Conservation (phyloP, 257 asterid genomes). For the Phtheirospermum japonicum region DNA sequence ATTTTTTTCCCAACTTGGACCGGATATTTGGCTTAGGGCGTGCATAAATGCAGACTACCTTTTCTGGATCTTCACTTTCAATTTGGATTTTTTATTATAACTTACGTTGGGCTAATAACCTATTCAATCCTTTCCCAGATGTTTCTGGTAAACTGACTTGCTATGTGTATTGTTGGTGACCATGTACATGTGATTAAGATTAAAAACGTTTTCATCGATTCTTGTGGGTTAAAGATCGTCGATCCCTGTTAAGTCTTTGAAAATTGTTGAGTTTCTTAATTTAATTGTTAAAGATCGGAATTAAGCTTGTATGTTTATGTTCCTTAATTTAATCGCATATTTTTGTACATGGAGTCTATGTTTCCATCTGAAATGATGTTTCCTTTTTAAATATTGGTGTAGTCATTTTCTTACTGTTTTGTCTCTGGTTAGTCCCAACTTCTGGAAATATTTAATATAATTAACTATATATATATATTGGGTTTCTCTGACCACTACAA, state of each 20-base stretch:
- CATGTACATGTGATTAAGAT: not conserved
- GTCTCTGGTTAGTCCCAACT: too few species aligned
- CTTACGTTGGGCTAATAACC: not conserved
- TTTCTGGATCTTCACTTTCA: not conserved
- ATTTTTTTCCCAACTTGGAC: too few species aligned
- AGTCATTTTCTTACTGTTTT: not conserved
- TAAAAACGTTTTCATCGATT: not conserved
- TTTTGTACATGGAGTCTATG: not conserved
- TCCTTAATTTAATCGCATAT: not conserved
- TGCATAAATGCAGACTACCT: not conserved
- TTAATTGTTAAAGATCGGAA: too few species aligned
- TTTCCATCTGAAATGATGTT: not conserved
- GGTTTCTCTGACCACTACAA: not conserved
- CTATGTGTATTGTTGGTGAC: too few species aligned
- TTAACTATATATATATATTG: too few species aligned
- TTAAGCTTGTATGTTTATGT: not conserved
- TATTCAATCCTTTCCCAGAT: not conserved
- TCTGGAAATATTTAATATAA: not conserved
- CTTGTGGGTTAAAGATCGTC: too few species aligned
- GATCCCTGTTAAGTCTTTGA: too few species aligned
- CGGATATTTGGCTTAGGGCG: constrained; percentile 8
- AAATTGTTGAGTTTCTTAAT: not conserved
- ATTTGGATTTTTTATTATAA: constrained; percentile 14
- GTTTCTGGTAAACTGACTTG: too few species aligned
- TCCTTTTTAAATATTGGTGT: not conserved